Percentiles rank a stretch among this genome's conserved stretches.
These are phyloP conservation scores for Schoenoplectus tabernaemontani DNA, from an alignment of 202 grass and related monocot species.

Conservation along the genomic window DNA sequence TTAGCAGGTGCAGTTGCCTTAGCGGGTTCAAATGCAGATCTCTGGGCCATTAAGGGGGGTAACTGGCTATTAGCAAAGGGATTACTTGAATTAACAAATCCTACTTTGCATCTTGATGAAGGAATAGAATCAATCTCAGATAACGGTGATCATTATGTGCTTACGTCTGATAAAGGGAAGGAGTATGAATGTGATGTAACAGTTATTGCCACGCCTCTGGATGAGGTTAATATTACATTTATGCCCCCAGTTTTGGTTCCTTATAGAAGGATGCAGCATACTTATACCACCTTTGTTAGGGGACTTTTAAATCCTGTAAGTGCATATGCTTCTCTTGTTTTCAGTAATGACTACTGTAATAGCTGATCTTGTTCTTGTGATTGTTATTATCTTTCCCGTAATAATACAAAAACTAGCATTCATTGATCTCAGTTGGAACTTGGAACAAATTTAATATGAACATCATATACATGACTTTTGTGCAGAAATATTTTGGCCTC, in stretches of 20 bases:
- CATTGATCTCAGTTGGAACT: background rate
- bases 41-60: slow-evolving; percentile 75
- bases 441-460: background rate
- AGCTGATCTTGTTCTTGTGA: background rate
- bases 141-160: slow-evolving; percentile 52
- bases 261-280: slow-evolving; percentile 72
- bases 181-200: slow-evolving; percentile 63
- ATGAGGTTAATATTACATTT: slow-evolving; percentile 81
- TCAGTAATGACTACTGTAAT: background rate
- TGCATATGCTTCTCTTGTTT: slow-evolving; percentile 2
- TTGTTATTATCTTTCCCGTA: background rate
- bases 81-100: slow-evolving; percentile 49
- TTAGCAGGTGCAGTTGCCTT: slow-evolving; percentile 70
- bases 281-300: slow-evolving; percentile 71
- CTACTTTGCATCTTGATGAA: slow-evolving; percentile 70
- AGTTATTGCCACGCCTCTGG: slow-evolving; percentile 68
- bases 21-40: slow-evolving; percentile 59
- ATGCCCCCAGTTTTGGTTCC: slow-evolving; percentile 56
- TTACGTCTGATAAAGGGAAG: slow-evolving; percentile 48
- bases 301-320: slow-evolving; percentile 82
- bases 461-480: background rate
- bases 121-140: slow-evolving; percentile 54
- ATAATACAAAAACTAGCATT: slow-evolving; percentile 3
- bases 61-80: slow-evolving; percentile 63
- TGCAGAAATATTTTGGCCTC: slow-evolving; percentile 66